Evolutionary conservation across 2,329 filamentous ascomycete species (phyloP).

Genomic region (Pleochaeta shiraiana): DNA sequence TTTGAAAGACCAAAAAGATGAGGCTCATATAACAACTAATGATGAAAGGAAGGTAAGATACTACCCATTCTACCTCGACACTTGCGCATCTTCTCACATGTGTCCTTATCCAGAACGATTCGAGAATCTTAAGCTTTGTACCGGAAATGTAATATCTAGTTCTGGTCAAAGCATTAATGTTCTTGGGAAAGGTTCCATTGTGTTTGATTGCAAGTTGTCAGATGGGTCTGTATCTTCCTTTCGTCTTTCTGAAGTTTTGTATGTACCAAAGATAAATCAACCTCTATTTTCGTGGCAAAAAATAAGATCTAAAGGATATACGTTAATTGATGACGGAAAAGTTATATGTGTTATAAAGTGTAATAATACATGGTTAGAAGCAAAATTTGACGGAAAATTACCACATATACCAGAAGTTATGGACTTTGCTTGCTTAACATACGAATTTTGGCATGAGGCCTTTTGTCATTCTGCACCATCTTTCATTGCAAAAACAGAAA

Average conservation of each 20-base stretch:
- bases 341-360: background rate
- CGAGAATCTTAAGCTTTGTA: background rate
- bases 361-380: background rate
- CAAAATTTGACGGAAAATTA: background rate
- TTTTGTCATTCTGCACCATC: conserved; percentile 1
- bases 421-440: background rate
- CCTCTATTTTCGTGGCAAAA: background rate
- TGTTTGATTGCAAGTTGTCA: background rate
- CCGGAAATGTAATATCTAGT: background rate
- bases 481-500: background rate
- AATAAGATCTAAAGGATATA: background rate
- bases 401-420: background rate
- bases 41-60: too few relatives aligned
- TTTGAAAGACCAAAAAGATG: background rate
- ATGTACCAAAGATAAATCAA: background rate
- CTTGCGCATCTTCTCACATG: too few relatives aligned
- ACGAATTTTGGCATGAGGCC: conserved; percentile 3
- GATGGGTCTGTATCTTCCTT: background rate
- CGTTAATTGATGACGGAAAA: background rate
- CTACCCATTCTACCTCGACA: too few relatives aligned
- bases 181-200: background rate
- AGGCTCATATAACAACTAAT: too few relatives aligned
- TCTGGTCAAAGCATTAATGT: background rate
- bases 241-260: background rate
- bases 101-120: too few relatives aligned